phyloP scores from a whole-genome alignment of 2,329 filamentous ascomycete genomes.

The Chrysoporthe cubensis region DNA sequence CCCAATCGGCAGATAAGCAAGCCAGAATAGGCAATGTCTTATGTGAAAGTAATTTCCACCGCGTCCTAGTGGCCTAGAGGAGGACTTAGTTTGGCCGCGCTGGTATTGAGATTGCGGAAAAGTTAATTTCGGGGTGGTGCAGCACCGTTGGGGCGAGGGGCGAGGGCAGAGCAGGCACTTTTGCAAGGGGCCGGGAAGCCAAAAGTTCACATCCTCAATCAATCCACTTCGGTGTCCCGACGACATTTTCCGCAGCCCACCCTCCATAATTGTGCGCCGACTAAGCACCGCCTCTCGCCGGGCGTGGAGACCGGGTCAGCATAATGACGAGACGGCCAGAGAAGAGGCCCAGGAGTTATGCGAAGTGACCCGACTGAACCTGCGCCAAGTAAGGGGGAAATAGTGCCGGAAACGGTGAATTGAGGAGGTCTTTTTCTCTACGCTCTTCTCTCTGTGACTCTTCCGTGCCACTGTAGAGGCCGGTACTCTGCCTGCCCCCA shows the following conservation, averaged over 20 bases:
- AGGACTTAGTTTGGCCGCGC: not conserved
- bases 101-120: not conserved
- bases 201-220: not conserved
- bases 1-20: not conserved
- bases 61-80: not conserved
- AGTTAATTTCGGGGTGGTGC: conserved; percentile 4
- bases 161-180: not conserved
- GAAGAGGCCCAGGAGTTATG: not conserved
- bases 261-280: not conserved
- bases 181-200: conserved; percentile 7
- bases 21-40: conserved; percentile 1
- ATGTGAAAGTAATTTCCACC: conserved; percentile 12
- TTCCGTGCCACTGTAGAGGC: too few relatives aligned
- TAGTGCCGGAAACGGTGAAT: not conserved
- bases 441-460: too few relatives aligned
- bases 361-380: not conserved
- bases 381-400: not conserved
- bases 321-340: not conserved
- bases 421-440: not conserved
- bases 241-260: not conserved
- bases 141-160: not conserved
- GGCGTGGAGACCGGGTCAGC: not conserved
- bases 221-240: conserved; percentile 2
- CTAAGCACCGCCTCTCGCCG: not conserved
- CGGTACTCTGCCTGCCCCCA: too few relatives aligned